phyloP scores from a whole-genome alignment of 129 eudicot species.

The Cynara cardunculus region DNA sequence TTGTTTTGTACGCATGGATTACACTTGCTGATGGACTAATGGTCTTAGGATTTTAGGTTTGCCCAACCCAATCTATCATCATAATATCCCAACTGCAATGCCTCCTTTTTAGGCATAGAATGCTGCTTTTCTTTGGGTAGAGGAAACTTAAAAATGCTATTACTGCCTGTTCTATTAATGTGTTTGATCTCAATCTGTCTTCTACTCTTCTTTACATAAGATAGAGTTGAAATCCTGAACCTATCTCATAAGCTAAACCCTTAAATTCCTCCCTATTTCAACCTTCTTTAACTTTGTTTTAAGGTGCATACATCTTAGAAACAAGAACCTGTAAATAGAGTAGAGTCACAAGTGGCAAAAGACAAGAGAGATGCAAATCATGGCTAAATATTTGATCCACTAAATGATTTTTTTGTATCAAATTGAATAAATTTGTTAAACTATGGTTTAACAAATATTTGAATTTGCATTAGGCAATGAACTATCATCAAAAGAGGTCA shows the following conservation, averaged over 20 bases:
- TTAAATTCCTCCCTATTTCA: neutral
- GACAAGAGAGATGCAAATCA: neutral
- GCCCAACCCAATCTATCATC: neutral
- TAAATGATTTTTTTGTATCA: too few relatives aligned
- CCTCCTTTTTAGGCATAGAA: too few relatives aligned
- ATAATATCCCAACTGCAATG: neutral
- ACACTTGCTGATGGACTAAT: neutral
- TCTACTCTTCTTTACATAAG: neutral
- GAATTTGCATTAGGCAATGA: neutral
- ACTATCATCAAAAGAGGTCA: neutral
- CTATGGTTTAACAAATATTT: neutral
- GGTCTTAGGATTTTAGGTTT: neutral
- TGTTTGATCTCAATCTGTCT: neutral
- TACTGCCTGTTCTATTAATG: neutral
- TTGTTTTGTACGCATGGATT: conserved; percentile 7
- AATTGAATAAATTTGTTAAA: neutral
- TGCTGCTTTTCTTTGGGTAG: too few relatives aligned
- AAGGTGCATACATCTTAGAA: neutral
- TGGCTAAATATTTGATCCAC: neutral
- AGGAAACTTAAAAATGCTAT: neutral
- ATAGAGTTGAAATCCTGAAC: neutral
- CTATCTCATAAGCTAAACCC: neutral
- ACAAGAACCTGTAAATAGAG: neutral
- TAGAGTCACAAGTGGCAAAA: neutral
- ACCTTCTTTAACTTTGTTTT: neutral